These are phyloP conservation scores for Alternaria atra DNA, from an alignment of 2,329 filamentous ascomycete species.

Conservation along the genomic window DNA sequence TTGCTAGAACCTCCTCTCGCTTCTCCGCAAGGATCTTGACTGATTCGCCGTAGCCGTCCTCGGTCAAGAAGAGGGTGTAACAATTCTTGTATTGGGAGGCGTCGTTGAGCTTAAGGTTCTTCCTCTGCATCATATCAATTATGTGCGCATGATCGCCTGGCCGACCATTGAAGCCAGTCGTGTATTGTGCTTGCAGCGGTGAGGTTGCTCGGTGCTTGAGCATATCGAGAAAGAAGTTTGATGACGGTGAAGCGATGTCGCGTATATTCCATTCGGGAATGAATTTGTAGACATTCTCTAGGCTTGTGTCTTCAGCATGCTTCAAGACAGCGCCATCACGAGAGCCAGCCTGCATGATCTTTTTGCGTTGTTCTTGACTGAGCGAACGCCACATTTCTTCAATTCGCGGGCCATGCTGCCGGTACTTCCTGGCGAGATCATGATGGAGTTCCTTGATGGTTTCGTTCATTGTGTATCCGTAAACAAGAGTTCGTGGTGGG, in stretches of 20 bases:
- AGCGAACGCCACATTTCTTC: conserved; percentile 55
- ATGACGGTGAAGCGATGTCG: conserved; percentile 50
- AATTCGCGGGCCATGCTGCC: conserved; percentile 47
- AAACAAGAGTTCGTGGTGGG: neutral
- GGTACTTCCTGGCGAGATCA: conserved; percentile 55
- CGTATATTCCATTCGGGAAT: conserved; percentile 57
- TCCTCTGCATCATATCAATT: conserved; percentile 45
- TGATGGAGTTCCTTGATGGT: conserved; percentile 44
- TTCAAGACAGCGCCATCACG: conserved; percentile 49
- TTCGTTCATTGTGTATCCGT: conserved; percentile 16
- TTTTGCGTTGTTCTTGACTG: conserved; percentile 43
- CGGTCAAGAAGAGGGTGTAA: conserved; percentile 52
- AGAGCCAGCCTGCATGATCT: conserved; percentile 49
- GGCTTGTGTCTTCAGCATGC: conserved; percentile 45
- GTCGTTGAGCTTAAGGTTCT: conserved; percentile 44
- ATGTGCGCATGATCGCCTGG: conserved; percentile 53
- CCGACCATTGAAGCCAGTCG: conserved; percentile 35
- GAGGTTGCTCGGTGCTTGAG: conserved; percentile 52
- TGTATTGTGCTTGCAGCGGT: conserved; percentile 17
- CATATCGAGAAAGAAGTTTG: conserved; percentile 49
- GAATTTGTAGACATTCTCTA: conserved; percentile 53
- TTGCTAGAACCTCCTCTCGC: conserved; percentile 27
- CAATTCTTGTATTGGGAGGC: conserved; percentile 36
- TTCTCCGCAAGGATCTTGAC: conserved; percentile 32
- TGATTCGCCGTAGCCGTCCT: conserved; percentile 51